Conservation (phyloP, 192 early-diverging fungal genomes). For the Backusella morwellensis region DNA sequence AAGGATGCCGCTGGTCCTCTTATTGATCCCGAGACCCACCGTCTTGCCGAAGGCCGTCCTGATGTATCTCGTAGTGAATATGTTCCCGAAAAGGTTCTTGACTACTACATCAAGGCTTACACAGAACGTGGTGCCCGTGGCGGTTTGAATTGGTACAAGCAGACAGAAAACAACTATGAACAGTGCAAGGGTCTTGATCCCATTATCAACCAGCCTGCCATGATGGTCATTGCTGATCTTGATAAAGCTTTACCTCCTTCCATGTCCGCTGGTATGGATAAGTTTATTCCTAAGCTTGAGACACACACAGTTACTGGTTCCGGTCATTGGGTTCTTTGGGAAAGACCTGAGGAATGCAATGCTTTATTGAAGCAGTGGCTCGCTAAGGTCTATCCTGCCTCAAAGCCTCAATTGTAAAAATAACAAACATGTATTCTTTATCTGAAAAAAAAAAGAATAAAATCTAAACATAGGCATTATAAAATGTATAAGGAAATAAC, state of each 20-base stretch:
- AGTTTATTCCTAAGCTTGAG: slow-evolving; percentile 27
- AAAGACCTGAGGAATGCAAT: slow-evolving; percentile 31
- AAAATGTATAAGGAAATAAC: not conserved
- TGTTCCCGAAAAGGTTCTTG: slow-evolving; percentile 38
- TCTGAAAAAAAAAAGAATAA: not conserved
- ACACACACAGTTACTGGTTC: slow-evolving; percentile 22
- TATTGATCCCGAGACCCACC: slow-evolving; percentile 13
- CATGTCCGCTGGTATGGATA: slow-evolving; percentile 30
- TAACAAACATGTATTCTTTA: not conserved
- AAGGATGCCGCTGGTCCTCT: slow-evolving; percentile 13
- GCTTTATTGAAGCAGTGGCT: slow-evolving; percentile 24
- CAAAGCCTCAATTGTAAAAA: slow-evolving; percentile 12
- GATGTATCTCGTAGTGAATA: slow-evolving; percentile 5
- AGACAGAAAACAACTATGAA: slow-evolving; percentile 27
- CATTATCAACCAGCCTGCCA: slow-evolving; percentile 16
- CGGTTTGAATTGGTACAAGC: slow-evolving; percentile 56
- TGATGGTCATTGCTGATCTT: slow-evolving; percentile 35
- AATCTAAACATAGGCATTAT: not conserved
- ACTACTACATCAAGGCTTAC: slow-evolving; percentile 51
- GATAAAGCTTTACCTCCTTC: slow-evolving; percentile 34
- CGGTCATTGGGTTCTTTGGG: slow-evolving; percentile 41
- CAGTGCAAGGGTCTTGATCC: slow-evolving; percentile 28
- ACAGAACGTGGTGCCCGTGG: slow-evolving; percentile 48
- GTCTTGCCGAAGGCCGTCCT: slow-evolving; percentile 18
- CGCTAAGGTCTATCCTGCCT: slow-evolving; percentile 6